phyloP scores from a whole-genome alignment of 495 filamentous ascomycete genomes.

The Xylaria castorea region DNA sequence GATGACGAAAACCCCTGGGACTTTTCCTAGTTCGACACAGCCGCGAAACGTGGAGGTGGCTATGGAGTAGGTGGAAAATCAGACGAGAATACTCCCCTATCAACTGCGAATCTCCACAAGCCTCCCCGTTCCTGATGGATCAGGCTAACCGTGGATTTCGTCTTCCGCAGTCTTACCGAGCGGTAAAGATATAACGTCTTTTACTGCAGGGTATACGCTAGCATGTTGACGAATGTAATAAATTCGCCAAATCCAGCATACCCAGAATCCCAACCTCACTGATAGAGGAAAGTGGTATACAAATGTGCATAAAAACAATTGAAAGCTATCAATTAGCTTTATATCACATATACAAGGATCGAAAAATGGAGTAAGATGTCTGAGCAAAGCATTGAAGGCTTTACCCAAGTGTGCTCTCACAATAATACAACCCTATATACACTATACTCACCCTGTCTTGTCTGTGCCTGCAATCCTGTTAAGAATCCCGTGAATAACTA shows the following conservation, averaged over 20 bases:
- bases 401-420: not conserved
- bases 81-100: not conserved
- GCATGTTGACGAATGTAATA: slow-evolving; percentile 3
- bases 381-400: not conserved
- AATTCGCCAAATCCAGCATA: slow-evolving; percentile 3
- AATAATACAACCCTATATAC: slow-evolving; percentile 5
- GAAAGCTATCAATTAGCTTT: slow-evolving; percentile 10
- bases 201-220: not conserved
- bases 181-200: slow-evolving; percentile 3
- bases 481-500: not conserved
- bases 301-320: not conserved
- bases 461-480: not conserved
- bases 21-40: slow-evolving; percentile 22
- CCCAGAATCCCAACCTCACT: not conserved
- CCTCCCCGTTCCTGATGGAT: not conserved
- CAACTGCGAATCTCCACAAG: not conserved
- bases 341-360: not conserved
- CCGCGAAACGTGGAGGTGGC: not conserved
- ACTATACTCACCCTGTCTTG: not conserved
- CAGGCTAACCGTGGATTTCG: not conserved
- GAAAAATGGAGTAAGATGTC: not conserved
- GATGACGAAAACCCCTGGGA: slow-evolving; percentile 11
- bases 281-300: not conserved
- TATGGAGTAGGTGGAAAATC: not conserved
- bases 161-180: not conserved